Conservation (phyloP, 352 stramenopile genomes). For the Phytopythium aichiense region DNA sequence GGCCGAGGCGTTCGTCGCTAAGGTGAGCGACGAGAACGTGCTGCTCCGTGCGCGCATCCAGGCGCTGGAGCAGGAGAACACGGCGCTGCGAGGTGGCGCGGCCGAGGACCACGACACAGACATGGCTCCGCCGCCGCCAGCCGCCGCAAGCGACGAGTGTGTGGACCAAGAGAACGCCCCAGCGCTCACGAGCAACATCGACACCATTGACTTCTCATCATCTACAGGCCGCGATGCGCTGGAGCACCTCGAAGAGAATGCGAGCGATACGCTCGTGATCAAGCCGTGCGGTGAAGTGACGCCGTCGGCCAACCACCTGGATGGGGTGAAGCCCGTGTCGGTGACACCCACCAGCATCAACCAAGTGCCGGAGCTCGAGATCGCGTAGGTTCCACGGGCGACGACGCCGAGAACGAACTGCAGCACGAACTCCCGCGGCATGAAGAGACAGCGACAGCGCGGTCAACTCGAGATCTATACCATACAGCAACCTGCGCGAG, state of each 20-base stretch:
- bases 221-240: too few species aligned
- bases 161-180: background rate
- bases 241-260: background rate
- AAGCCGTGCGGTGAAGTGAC: background rate
- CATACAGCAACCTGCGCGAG: background rate
- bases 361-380: background rate
- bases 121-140: conserved; percentile 4
- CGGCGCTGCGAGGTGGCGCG: conserved; percentile 8
- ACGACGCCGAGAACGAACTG: background rate
- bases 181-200: background rate
- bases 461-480: background rate
- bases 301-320: background rate
- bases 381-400: background rate
- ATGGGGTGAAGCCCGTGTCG: background rate
- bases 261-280: background rate
- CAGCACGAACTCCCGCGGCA: background rate
- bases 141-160: conserved; percentile 9
- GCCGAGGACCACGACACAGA: conserved; percentile 12
- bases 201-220: too few species aligned
- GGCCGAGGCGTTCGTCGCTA: conserved; percentile 48
- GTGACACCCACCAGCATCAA: background rate
- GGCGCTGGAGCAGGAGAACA: conserved; percentile 22
- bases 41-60: conserved; percentile 19
- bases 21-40: conserved; percentile 45
- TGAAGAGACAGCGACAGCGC: background rate